Conservation (phyloP, 2,329 filamentous ascomycete genomes). For the Celoporthe dispersa region DNA sequence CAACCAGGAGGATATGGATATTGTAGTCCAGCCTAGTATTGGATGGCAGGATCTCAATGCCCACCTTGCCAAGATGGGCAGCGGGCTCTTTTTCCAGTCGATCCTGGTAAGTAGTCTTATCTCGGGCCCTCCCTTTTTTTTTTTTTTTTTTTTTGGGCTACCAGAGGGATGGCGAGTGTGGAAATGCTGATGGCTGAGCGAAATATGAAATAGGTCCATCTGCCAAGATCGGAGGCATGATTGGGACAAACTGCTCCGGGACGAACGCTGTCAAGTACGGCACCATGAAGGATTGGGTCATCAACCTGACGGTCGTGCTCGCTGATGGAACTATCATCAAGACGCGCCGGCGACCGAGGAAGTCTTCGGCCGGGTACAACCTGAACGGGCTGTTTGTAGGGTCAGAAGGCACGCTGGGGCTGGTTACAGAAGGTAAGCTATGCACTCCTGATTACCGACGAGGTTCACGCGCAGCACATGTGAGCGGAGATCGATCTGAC, state of each 20-base stretch:
- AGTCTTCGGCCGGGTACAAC: slow-evolving; percentile 84
- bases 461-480: not conserved
- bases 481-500: not conserved
- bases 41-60: slow-evolving; percentile 92
- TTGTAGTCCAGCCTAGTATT: slow-evolving; percentile 88
- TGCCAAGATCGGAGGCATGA: slow-evolving; percentile 82
- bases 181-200: not conserved
- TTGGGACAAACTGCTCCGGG: slow-evolving; percentile 77
- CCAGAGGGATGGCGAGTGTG: not conserved
- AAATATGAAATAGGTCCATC: slow-evolving; percentile 50
- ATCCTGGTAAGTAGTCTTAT: slow-evolving; percentile 66
- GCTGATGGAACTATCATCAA: slow-evolving; percentile 81
- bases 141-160: too few species aligned
- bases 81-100: slow-evolving; percentile 89
- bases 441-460: too few species aligned
- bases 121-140: too few species aligned
- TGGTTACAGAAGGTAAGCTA: slow-evolving; percentile 71
- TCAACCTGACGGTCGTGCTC: slow-evolving; percentile 80
- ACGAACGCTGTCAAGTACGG: slow-evolving; percentile 83
- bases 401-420: slow-evolving; percentile 78
- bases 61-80: slow-evolving; percentile 66
- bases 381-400: slow-evolving; percentile 80
- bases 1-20: slow-evolving; percentile 87
- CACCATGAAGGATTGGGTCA: slow-evolving; percentile 82
- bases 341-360: slow-evolving; percentile 75